Percentiles rank a stretch among this genome's conserved stretches.
Conservation (phyloP, 2,329 filamentous ascomycete species). For the Annulohypoxylon truncatum region DNA sequence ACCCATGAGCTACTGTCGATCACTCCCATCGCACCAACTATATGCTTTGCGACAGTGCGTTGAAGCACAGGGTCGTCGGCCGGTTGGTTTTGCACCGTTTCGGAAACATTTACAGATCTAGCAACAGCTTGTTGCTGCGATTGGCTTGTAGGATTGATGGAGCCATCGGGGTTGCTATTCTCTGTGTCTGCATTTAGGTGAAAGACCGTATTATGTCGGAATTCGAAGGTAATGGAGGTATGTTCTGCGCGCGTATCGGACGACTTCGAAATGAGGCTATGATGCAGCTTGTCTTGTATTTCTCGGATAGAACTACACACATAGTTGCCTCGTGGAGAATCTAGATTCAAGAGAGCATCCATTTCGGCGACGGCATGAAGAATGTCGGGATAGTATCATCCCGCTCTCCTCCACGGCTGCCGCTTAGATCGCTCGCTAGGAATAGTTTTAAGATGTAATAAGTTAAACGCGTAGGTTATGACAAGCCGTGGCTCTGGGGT, state of each 20-base stretch:
- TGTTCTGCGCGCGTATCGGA: slow-evolving; percentile 63
- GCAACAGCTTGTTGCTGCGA: slow-evolving; percentile 45
- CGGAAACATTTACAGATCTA: slow-evolving; percentile 57
- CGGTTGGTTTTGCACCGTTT: slow-evolving; percentile 62
- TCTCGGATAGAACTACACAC: slow-evolving; percentile 58
- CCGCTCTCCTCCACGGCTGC: background rate
- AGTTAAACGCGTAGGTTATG: slow-evolving; percentile 30
- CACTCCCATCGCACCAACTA: slow-evolving; percentile 57
- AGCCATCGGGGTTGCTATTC: slow-evolving; percentile 49
- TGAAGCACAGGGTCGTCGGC: slow-evolving; percentile 62
- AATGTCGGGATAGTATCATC: background rate
- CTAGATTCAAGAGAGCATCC: slow-evolving; percentile 47
- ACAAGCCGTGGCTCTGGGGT: slow-evolving; percentile 13
- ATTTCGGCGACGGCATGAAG: slow-evolving; percentile 36
- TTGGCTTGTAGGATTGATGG: slow-evolving; percentile 41
- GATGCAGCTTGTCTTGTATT: slow-evolving; percentile 59
- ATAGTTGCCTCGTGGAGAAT: slow-evolving; percentile 46
- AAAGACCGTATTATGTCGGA: slow-evolving; percentile 60
- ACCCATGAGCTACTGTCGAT: slow-evolving; percentile 64
- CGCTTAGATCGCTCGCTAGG: slow-evolving; percentile 14
- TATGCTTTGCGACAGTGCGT: slow-evolving; percentile 61
- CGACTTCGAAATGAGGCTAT: slow-evolving; percentile 56
- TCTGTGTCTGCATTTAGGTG: slow-evolving; percentile 55
- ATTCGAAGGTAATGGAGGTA: slow-evolving; percentile 59
- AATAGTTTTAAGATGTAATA: slow-evolving; percentile 9